These are phyloP conservation scores for Podochytrium sp. DNA, from an alignment of 192 early-diverging fungal genomes.

Conservation along the genomic window DNA sequence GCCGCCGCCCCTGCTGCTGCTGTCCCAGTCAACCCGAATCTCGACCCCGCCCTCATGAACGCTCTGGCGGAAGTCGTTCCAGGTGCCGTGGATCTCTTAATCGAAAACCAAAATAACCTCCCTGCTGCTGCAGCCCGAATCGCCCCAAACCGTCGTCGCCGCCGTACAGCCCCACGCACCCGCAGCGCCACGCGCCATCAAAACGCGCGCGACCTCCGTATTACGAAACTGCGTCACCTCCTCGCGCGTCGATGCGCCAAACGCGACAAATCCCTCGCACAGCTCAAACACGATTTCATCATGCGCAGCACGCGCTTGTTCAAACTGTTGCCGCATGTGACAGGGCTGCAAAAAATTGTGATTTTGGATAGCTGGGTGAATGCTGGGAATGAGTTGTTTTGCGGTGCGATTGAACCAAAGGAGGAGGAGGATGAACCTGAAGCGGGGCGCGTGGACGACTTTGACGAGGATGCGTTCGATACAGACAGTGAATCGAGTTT, in stretches of 20 bases:
- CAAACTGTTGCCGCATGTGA: background rate
- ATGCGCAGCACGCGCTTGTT: background rate
- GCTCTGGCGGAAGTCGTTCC: too few species aligned
- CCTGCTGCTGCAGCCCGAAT: background rate
- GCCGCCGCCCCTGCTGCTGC: background rate
- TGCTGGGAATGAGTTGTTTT: slow-evolving; percentile 22
- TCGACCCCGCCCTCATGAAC: too few species aligned
- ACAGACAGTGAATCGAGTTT: slow-evolving; percentile 5
- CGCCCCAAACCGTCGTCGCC: background rate
- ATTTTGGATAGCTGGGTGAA: slow-evolving; percentile 17
- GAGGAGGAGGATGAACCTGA: slow-evolving; percentile 1
- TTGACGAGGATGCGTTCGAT: slow-evolving; percentile 2
- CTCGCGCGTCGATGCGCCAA: background rate
- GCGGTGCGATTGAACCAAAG: slow-evolving; percentile 1
- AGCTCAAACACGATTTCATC: slow-evolving; percentile 15
- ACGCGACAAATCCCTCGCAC: background rate
- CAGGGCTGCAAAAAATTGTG: background rate
- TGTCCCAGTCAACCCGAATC: background rate
- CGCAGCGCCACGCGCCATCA: background rate
- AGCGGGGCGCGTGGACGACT: background rate
- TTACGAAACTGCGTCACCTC: background rate
- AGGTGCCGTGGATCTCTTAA: background rate
- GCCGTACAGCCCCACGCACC: background rate
- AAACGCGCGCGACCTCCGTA: background rate
- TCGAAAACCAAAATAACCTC: too few species aligned